Evolutionary conservation across 768 basidiomycete genomes (phyloP).

Genomic region (Favolaschia claudopus): DNA sequence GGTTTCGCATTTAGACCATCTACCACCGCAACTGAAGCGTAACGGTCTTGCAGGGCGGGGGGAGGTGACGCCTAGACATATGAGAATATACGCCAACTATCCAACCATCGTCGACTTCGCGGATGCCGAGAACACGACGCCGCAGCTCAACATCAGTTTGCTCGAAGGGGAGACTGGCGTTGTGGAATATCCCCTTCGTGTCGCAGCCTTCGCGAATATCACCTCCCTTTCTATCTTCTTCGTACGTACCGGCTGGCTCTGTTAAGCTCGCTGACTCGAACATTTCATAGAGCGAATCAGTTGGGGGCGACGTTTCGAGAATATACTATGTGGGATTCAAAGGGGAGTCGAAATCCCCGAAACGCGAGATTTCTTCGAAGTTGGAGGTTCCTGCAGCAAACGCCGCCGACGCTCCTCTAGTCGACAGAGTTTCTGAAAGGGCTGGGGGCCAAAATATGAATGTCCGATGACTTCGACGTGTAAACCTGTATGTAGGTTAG

Average conservation of each 20-base stretch:
- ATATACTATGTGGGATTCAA: slow-evolving; percentile 87
- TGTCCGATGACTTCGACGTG: slow-evolving; percentile 47
- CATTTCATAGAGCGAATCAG: slow-evolving; percentile 63
- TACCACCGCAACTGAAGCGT: background rate
- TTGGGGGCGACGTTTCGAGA: slow-evolving; percentile 68
- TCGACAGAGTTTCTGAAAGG: slow-evolving; percentile 67
- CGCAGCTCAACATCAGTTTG: slow-evolving; percentile 75
- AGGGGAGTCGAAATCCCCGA: slow-evolving; percentile 65
- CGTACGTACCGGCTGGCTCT: slow-evolving; percentile 53
- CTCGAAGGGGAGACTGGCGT: slow-evolving; percentile 74
- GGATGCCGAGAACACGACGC: slow-evolving; percentile 72
- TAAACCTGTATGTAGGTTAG: background rate
- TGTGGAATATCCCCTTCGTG: slow-evolving; percentile 79
- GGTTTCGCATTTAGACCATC: slow-evolving; percentile 25
- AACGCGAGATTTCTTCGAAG: slow-evolving; percentile 67
- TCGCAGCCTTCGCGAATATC: slow-evolving; percentile 79
- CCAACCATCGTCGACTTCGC: slow-evolving; percentile 79
- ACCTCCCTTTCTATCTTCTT: slow-evolving; percentile 81
- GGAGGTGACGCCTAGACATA: slow-evolving; percentile 75
- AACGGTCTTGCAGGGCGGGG: slow-evolving; percentile 73
- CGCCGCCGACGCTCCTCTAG: slow-evolving; percentile 74
- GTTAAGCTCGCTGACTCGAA: background rate
- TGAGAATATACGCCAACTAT: slow-evolving; percentile 79
- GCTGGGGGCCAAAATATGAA: slow-evolving; percentile 68
- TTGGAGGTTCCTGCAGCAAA: slow-evolving; percentile 83